Conservation (phyloP, 2,329 filamentous ascomycete species). For the Trichoderma endophyticum region DNA sequence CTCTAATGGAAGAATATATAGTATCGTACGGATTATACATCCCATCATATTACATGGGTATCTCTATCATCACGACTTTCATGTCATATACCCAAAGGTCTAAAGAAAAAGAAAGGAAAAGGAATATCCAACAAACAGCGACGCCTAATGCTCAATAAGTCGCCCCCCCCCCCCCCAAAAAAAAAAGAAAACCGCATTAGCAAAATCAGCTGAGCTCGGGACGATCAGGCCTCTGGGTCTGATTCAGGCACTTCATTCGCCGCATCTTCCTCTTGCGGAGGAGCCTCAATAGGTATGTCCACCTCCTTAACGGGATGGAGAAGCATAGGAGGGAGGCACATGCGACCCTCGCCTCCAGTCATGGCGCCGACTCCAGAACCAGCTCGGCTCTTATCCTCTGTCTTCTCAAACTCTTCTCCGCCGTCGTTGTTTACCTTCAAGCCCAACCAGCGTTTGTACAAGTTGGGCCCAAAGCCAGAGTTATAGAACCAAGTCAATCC, state of each 20-base stretch:
- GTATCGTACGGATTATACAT: conserved; percentile 13
- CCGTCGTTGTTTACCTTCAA: conserved; percentile 75
- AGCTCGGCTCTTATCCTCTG: conserved; percentile 50
- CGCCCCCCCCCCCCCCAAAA: too few relatives aligned
- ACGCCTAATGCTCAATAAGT: background rate
- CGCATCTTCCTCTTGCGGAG: conserved; percentile 46
- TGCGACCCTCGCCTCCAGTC: conserved; percentile 71
- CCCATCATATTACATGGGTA: conserved; percentile 1
- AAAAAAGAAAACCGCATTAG: background rate
- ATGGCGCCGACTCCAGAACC: conserved; percentile 50
- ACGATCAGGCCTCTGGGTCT: conserved; percentile 43
- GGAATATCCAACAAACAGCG: background rate
- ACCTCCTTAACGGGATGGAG: conserved; percentile 84
- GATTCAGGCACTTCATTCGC: conserved; percentile 38
- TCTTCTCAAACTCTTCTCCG: conserved; percentile 71
- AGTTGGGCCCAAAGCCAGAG: conserved; percentile 71
- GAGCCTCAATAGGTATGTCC: conserved; percentile 60
- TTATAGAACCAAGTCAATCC: conserved; percentile 93
- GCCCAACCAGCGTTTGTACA: conserved; percentile 85
- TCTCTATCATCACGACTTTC: conserved; percentile 8
- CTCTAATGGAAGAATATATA: background rate
- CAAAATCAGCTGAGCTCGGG: background rate
- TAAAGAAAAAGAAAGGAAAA: background rate
- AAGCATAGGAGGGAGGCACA: conserved; percentile 88
- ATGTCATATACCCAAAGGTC: conserved; percentile 4